These are phyloP conservation scores for Linnemannia exigua DNA, from an alignment of 192 early-diverging fungal genomes.

Conservation along the genomic window DNA sequence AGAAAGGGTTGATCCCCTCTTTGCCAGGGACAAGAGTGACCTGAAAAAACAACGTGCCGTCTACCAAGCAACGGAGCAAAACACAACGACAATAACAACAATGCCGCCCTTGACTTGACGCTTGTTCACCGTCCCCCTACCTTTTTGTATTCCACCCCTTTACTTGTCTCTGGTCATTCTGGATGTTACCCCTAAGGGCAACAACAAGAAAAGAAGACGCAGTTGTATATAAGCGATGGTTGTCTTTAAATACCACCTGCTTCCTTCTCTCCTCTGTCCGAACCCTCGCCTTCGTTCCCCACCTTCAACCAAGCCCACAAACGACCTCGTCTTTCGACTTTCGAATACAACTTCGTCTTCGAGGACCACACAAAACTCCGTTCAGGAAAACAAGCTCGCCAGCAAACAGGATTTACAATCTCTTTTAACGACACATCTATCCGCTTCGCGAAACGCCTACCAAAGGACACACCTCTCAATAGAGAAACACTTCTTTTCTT, in stretches of 20 bases:
- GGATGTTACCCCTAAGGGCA: neutral
- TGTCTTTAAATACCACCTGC: neutral
- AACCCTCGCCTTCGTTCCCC: neutral
- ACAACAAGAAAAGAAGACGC: neutral
- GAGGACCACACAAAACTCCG: neutral
- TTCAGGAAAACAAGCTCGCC: neutral
- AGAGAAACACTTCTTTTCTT: neutral
- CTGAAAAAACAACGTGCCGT: neutral
- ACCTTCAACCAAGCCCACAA: neutral
- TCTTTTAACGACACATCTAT: too few species aligned
- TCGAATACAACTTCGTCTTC: neutral
- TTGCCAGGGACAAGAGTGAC: neutral
- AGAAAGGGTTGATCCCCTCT: neutral
- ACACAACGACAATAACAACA: neutral
- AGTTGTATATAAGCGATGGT: neutral
- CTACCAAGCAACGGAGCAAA: neutral
- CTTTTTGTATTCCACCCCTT: neutral
- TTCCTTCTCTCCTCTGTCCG: neutral
- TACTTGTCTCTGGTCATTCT: neutral
- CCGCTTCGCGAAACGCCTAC: too few species aligned
- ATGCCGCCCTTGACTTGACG: neutral
- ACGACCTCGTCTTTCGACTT: neutral
- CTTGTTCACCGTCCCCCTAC: neutral
- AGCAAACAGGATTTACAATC: too few species aligned
- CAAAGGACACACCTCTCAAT: too few species aligned